phyloP scores from a whole-genome alignment of 352 stramenopile genomes.

The Phytopythium litorale region DNA sequence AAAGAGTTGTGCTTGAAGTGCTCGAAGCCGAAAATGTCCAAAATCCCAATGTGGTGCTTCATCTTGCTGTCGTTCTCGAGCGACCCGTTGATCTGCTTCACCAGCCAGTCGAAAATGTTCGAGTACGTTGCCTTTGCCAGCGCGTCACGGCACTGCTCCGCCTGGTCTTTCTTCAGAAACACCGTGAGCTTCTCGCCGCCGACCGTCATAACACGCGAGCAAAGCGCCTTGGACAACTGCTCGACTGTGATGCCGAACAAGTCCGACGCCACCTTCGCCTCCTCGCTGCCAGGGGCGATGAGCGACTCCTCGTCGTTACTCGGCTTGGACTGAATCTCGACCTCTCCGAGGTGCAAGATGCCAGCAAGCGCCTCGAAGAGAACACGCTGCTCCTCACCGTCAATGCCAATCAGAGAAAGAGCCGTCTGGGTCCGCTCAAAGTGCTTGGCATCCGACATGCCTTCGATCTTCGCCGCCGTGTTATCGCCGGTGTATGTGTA shows the following conservation, averaged over 20 bases:
- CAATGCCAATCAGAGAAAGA: conserved; percentile 80
- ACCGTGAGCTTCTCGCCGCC: conserved; percentile 68
- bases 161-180: conserved; percentile 81
- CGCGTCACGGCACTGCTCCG: conserved; percentile 91
- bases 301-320: conserved; percentile 77
- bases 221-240: conserved; percentile 90
- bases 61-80: conserved; percentile 76
- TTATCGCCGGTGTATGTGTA: conserved; percentile 72
- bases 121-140: conserved; percentile 97
- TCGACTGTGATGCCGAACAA: conserved; percentile 90
- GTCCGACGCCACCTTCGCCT: conserved; percentile 49
- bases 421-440: conserved; percentile 80
- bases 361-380: conserved; percentile 92
- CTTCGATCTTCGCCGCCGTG: conserved; percentile 65
- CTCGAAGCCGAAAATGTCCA: conserved; percentile 99
- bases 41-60: conserved; percentile 90
- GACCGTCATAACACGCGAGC: conserved; percentile 84
- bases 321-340: conserved; percentile 73
- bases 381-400: conserved; percentile 75
- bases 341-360: conserved; percentile 94
- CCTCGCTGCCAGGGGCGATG: conserved; percentile 41
- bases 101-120: conserved; percentile 96
- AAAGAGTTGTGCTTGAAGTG: conserved; percentile 97
- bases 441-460: conserved; percentile 66
- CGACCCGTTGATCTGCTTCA: conserved; percentile 92